Conservation (phyloP, 2,329 filamentous ascomycete genomes). For the Cladosporium austrohemisphaericum region DNA sequence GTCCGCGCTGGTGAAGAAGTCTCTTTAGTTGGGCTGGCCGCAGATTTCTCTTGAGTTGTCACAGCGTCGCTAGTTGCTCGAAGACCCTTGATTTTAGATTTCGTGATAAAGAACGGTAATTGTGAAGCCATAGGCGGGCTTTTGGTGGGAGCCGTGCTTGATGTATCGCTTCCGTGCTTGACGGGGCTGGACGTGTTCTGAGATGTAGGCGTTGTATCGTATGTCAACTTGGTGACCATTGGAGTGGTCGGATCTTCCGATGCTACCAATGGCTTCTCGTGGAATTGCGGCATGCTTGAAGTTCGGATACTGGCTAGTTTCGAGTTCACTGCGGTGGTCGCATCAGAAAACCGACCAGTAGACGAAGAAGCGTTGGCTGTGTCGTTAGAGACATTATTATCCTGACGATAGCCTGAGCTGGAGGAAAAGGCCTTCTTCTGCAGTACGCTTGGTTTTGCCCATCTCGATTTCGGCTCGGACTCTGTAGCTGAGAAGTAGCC, state of each 20-base stretch:
- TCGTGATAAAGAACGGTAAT: slow-evolving; percentile 22
- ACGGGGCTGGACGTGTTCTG: slow-evolving; percentile 21
- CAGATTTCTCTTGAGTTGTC: slow-evolving; percentile 52
- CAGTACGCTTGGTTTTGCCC: slow-evolving; percentile 67
- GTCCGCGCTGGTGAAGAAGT: slow-evolving; percentile 67
- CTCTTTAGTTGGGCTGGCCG: slow-evolving; percentile 38
- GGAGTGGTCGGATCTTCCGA: slow-evolving; percentile 46
- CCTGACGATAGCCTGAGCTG: neutral
- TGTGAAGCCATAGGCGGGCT: slow-evolving; percentile 33
- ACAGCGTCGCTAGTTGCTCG: slow-evolving; percentile 77
- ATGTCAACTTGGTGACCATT: slow-evolving; percentile 55
- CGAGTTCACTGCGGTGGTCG: slow-evolving; percentile 23
- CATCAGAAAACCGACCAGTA: slow-evolving; percentile 17
- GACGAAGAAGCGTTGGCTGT: slow-evolving; percentile 20
- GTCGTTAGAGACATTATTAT: neutral
- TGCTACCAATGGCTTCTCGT: slow-evolving; percentile 36
- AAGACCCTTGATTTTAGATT: slow-evolving; percentile 61
- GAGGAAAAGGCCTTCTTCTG: slow-evolving; percentile 57
- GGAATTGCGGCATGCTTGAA: slow-evolving; percentile 24
- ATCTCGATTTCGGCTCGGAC: slow-evolving; percentile 66
- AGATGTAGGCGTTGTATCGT: slow-evolving; percentile 37
- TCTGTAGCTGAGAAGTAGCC: slow-evolving; percentile 94
- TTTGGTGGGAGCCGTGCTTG: slow-evolving; percentile 30
- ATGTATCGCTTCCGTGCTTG: slow-evolving; percentile 44
- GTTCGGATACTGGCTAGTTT: slow-evolving; percentile 27